Evolutionary conservation across 2,329 filamentous ascomycete species (phyloP), one percentile per base, ranked within the genome.

Genomic region (Pestalotiopsis sp.): DNA sequence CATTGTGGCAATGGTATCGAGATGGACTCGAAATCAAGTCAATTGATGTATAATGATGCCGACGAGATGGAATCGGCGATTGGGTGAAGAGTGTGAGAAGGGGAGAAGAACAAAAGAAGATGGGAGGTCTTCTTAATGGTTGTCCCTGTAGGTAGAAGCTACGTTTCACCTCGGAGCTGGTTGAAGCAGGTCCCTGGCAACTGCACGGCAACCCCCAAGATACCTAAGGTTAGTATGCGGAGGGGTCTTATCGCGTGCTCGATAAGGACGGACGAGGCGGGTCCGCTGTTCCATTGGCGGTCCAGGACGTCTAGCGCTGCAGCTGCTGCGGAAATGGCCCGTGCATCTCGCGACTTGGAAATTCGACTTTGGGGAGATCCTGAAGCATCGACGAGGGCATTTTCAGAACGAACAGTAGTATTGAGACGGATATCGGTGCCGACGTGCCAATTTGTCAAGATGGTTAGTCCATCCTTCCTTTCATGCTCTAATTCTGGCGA

Each of bases 1-100:
- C 94, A 97, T 97, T 75, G 77, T 88, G 66, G n/a, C 65, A 39
- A 57, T 71, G 40, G 48, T 68, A 58, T 56, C 60, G 26, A 63
- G 56, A 58, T 22, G 6, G 65, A 60, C 56, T 64, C 69, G 59
- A 67, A n/a, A 52, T 68, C 66, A 70, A 44, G 55, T 52, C 68
- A 52, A 64, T 67, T 38, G n/a, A 58, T 59, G 57, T 40, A 60
- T 55, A 55, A 61, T 57, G 30, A 59, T 40, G 66, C 40, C 66
- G 62, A 62, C 59, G 35, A 58, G n/a, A 62, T 57, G 59, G 56
- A 55, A 59, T 61, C 14, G 48, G 44, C 35, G 22, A 24, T n/a
- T 44, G 55, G 9, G 40, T 56, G 66, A 59, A 68, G 62, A 55
- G 66, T 66, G 48, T 66, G 65, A 30, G 39, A 38, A 62, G 64